Base-by-base conservation (phyloP, 2,329 filamentous ascomycete species). In the Aspergillus oerlinghausenensis region DNA sequence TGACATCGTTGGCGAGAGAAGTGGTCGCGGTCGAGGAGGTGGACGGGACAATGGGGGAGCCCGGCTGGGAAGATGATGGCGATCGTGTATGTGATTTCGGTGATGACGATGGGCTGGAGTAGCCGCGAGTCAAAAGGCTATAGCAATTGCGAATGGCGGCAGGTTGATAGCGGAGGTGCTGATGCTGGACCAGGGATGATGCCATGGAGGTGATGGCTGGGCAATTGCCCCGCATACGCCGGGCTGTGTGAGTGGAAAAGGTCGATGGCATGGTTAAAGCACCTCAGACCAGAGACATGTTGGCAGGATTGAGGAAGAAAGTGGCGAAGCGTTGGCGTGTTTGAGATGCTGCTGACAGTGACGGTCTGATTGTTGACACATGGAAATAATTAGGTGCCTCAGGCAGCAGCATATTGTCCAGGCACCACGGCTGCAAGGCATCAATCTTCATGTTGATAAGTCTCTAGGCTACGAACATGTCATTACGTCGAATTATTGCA, bases 1-100 rank as follows among this genome's bases (percentile, higher is more conserved):
- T 95, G 64, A 92, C 68, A 54, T 70, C 63, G 53, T 71, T 32
- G 49, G 60, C 35, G 11, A 60, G 50, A 25, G 60, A 51, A 29
- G 57, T 61, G 4, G 65, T 58, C 40, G 64, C 56, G n/a, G 61
- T 61, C 10, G 63, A 57, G 25, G 63, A 48, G 48, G 57, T 55
- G 35, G 64, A 60, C 45, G 61, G 52, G 57, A 59, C 52, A 48
- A 58, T 40, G 49, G 49, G 51, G 35, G 59, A 23, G 29, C 47
- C 49, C 40, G 58, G 59, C 35, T 65, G 55, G 3, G 61, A 58
- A n/a, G 63, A 61, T 38, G 62, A 63, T 32, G 65, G 55, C 3
- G 64, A 58, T 21, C 60, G 62, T 1, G 25, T n/a, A 55, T 64
- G 64, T 2, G 60, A 59, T 57, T 64, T 65, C 14, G 56, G 40